Conservation (phyloP, 208 protist genomes). For the Naegleria fowleri region DNA sequence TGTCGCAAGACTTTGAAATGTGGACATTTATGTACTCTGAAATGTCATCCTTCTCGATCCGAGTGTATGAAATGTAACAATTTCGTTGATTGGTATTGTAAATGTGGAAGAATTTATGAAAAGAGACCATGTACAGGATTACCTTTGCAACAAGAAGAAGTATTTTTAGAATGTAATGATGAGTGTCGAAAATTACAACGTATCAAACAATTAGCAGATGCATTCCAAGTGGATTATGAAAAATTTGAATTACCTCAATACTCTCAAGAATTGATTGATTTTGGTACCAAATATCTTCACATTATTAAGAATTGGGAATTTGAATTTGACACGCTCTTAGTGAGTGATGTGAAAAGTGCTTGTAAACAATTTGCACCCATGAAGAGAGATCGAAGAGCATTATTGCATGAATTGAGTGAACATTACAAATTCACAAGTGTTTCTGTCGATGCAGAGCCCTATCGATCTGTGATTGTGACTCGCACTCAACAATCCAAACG, state of each 20-base stretch:
- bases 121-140: not conserved
- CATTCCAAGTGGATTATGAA: slow-evolving; percentile 1
- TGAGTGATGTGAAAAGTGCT: not conserved
- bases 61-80: not conserved
- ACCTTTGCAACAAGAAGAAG: too few relatives aligned
- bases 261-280: not conserved
- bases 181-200: not conserved
- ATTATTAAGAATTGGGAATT: not conserved
- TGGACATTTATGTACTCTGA: not conserved
- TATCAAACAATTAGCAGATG: slow-evolving; percentile 10
- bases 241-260: slow-evolving; percentile 13
- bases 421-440: not conserved
- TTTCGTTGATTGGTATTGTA: not conserved
- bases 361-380: not conserved
- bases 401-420: slow-evolving; percentile 10
- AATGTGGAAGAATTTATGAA: not conserved
- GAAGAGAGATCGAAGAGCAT: not conserved
- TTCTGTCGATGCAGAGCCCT: not conserved
- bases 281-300: not conserved
- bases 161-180: slow-evolving; percentile 1
- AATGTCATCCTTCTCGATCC: not conserved
- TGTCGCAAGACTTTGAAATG: not conserved
- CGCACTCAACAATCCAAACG: not conserved
- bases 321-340: not conserved
- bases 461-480: not conserved